phyloP scores from a whole-genome alignment of 2,329 filamentous ascomycete genomes.

The Aureobasidium melanogenum region DNA sequence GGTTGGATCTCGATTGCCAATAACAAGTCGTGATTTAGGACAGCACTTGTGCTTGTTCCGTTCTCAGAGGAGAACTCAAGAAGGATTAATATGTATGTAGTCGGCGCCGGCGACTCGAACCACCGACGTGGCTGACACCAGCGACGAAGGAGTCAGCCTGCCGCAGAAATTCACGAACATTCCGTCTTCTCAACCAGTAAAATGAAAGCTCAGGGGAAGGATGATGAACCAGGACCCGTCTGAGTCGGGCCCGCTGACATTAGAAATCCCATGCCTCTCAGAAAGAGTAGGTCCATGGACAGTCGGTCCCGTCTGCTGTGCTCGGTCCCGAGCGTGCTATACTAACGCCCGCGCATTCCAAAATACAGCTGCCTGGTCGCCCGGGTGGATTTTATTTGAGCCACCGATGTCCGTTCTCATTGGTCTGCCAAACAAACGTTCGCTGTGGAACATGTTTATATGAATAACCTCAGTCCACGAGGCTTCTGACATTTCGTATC shows the following conservation, averaged over 20 bases:
- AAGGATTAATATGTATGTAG: neutral
- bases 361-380: slow-evolving; percentile 2
- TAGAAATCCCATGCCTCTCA: neutral
- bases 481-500: neutral
- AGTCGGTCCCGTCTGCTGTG: neutral
- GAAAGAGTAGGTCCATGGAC: neutral
- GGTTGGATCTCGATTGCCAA: neutral
- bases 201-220: neutral
- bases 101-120: neutral
- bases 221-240: neutral
- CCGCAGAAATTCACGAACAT: neutral
- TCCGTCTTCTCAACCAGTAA: neutral
- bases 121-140: neutral
- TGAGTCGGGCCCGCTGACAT: neutral
- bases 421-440: neutral
- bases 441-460: neutral
- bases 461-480: neutral
- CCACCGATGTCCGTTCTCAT: neutral
- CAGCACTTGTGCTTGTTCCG: neutral
- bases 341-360: slow-evolving; percentile 1
- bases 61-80: neutral
- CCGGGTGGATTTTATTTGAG: neutral
- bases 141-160: neutral
- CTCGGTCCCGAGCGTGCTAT: neutral
- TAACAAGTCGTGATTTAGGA: neutral